phyloP scores from a whole-genome alignment of 1,284 basidiomycete species.

The Afroboletus lepidellus region DNA sequence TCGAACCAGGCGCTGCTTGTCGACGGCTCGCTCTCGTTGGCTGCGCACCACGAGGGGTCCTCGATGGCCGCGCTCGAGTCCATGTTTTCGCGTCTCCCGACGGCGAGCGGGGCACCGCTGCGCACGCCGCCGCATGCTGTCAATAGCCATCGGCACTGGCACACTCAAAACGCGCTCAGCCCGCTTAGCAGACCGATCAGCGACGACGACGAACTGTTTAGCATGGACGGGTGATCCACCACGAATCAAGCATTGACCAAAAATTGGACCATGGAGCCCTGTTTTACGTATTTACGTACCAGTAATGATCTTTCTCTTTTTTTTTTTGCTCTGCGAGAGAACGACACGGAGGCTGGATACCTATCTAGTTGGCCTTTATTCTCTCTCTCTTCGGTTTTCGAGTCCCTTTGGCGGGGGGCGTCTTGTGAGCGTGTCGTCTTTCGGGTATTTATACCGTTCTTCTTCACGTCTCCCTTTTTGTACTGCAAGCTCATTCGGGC shows the following conservation, averaged over 20 bases:
- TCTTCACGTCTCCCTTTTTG: not conserved
- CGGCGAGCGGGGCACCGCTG: constrained; percentile 31
- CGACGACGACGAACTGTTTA: constrained; percentile 67
- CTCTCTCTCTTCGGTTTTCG: constrained; percentile 4
- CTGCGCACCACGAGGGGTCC: constrained; percentile 20
- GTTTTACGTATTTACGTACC: constrained; percentile 28
- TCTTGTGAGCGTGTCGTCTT: not conserved
- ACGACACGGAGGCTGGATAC: constrained; percentile 30
- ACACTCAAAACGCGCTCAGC: constrained; percentile 42
- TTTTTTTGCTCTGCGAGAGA: constrained; percentile 16
- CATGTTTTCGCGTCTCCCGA: constrained; percentile 46
- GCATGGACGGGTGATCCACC: constrained; percentile 60
- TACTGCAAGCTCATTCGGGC: not conserved
- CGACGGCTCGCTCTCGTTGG: constrained; percentile 27
- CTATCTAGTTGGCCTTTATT: constrained; percentile 26
- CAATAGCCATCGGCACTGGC: constrained; percentile 41
- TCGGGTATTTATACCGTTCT: not conserved
- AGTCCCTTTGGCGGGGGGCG: not conserved
- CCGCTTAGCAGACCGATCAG: constrained; percentile 58
- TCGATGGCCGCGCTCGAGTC: constrained; percentile 41
- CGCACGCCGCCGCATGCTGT: constrained; percentile 39
- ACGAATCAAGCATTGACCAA: too few species aligned
- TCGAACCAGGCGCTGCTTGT: constrained; percentile 29
- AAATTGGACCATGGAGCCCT: constrained; percentile 11
- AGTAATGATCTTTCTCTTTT: constrained; percentile 23